phyloP scores from a whole-genome alignment of 2,329 filamentous ascomycete genomes.

The Dothideomycetes sp. region DNA sequence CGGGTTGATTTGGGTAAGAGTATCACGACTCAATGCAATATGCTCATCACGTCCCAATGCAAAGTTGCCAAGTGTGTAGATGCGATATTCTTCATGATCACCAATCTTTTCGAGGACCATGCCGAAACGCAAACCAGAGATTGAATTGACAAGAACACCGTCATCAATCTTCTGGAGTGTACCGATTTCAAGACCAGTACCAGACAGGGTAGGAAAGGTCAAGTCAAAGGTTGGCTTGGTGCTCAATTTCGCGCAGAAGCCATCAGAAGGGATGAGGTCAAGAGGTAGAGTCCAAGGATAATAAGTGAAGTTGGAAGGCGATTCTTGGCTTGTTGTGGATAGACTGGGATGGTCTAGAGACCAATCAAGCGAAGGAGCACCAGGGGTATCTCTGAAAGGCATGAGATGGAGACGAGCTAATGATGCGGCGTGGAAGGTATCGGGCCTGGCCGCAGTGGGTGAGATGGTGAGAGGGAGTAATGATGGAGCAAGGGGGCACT shows the following conservation, averaged over 20 bases:
- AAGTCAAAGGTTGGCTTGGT: slow-evolving; percentile 63
- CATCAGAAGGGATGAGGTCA: slow-evolving; percentile 64
- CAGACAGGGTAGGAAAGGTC: slow-evolving; percentile 51
- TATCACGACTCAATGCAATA: slow-evolving; percentile 67
- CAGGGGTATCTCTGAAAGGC: slow-evolving; percentile 48
- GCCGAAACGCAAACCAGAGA: slow-evolving; percentile 53
- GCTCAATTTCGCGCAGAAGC: slow-evolving; percentile 64
- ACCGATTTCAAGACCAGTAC: slow-evolving; percentile 32
- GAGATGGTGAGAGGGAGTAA: slow-evolving; percentile 63
- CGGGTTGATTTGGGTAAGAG: slow-evolving; percentile 58
- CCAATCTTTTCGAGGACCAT: slow-evolving; percentile 54
- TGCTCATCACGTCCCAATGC: slow-evolving; percentile 80
- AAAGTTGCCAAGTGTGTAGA: slow-evolving; percentile 73
- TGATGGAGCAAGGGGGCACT: slow-evolving; percentile 56
- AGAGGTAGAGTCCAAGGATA: slow-evolving; percentile 89
- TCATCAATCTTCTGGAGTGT: slow-evolving; percentile 49
- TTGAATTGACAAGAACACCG: slow-evolving; percentile 51
- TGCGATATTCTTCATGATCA: slow-evolving; percentile 50
- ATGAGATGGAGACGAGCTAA: slow-evolving; percentile 74
- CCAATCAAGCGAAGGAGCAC: slow-evolving; percentile 46
- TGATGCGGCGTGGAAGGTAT: slow-evolving; percentile 82
- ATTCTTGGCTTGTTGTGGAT: slow-evolving; percentile 44
- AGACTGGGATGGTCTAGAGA: slow-evolving; percentile 46
- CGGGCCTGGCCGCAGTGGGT: slow-evolving; percentile 64
- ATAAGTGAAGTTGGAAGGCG: slow-evolving; percentile 68